Percentiles rank a stretch among this genome's conserved stretches.
Conservation (phyloP, 2,329 filamentous ascomycete genomes). For the Pyrenophora teres region DNA sequence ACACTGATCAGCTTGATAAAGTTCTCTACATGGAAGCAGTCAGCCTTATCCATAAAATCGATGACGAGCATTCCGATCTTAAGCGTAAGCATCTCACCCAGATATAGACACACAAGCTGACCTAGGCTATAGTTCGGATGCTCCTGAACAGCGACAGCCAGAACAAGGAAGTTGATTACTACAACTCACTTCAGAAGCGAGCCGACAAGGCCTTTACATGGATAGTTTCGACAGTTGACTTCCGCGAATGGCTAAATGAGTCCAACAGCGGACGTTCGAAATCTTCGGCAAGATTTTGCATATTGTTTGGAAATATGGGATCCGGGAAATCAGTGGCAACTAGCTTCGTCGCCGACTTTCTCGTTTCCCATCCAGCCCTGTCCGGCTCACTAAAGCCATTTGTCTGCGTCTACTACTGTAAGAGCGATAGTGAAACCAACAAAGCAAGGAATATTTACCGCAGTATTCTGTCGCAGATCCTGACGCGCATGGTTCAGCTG, state of each 20-base stretch:
- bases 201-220: neutral
- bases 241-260: neutral
- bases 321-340: neutral
- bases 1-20: too few relatives aligned
- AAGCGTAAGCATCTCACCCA: neutral
- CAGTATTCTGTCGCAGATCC: neutral
- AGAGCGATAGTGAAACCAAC: neutral
- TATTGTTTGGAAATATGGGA: neutral
- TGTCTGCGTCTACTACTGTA: neutral
- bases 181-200: neutral
- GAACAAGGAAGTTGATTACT: neutral
- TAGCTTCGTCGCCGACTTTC: neutral
- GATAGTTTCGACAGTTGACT: neutral
- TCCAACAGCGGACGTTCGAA: neutral
- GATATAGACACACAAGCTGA: constrained; percentile 22
- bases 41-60: neutral
- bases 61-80: neutral
- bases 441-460: neutral
- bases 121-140: constrained; percentile 10
- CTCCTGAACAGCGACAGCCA: neutral
- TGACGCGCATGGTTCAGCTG: neutral
- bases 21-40: neutral
- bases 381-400: neutral
- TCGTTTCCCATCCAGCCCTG: neutral
- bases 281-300: neutral